Evolutionary conservation across 805 yeast species (phyloP), one percentile per base, ranked within the genome.

Genomic region (Schizosaccharomyces japonicus): DNA sequence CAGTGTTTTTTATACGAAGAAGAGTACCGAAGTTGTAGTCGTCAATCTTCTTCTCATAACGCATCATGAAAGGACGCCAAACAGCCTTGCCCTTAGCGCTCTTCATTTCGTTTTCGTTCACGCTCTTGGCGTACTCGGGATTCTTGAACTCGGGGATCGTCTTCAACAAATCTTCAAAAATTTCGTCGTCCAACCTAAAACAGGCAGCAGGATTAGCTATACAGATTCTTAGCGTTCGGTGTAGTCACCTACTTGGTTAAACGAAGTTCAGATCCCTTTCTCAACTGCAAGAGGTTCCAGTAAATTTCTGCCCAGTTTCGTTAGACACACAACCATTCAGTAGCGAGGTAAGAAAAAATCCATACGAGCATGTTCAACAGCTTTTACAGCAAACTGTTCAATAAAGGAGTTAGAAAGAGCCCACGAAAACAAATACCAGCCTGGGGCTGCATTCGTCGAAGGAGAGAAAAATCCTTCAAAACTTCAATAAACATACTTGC

Each of bases 1-100:
- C 77, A 44, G 64, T 61, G 32, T 80, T 61, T 53, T 73, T 75
- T n/a, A 73, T 65, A 68, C 99, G 78, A 57, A 90, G 67, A 55
- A 90, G 67, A 15, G 96, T 85, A 52, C 99, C 99, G 61, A 90
- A 90, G 65, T 90, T 90, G 66, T 72, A 90, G 64, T 90, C 96
- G 52, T 80, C 90, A 50, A 90, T 71, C 48, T 61, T 67, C 48
- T 76, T 72, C 60, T 90, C 93, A 66, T 83, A 90, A 52, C 73
- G 67, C 58, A 77, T 80, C 65, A 87, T 75, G 60, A 76, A 90
- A 23, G 63, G 66, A 71, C 95, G 80, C 99, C 99, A 90, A 66
- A 73, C 76, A 51, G 72, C 79, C 64, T 90, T 90, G 51, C 92
- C 94, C 26, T 60, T 66, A 32, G 72, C 68, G 45, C 78, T 72